Evolutionary conservation across 1,284 basidiomycete species (phyloP), one percentile per base, ranked within the genome.

Genomic region (Megacollybia platyphylla): DNA sequence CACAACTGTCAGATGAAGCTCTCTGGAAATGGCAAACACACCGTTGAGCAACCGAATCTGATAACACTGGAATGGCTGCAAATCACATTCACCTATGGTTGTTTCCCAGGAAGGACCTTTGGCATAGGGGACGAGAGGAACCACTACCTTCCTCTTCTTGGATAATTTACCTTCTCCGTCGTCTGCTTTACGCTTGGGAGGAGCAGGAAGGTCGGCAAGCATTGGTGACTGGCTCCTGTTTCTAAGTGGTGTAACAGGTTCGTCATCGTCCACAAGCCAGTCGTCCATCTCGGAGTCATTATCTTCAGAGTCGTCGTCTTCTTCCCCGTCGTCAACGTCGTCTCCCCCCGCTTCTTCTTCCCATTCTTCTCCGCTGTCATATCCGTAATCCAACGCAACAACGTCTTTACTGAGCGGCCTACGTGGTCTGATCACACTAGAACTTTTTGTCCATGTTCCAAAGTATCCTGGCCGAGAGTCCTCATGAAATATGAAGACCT

Each of bases 351-450:
- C 68, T 57, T 87, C 87, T 41, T 79, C 81, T 49, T 87, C 86
- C 86, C 87, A 90, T 52, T 90, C 87, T 50, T 76, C 86, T 13
- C 84, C 88, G 44, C 83, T 87, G 59, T 91, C 87, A 53, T 87
- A 87, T 9, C 71, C 68, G 57, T 92, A 92, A 59, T 92, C 86
- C 43, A 83, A 67, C 15, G 73, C 67, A 4, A 78, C 61, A 5
- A 74, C 64, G 52, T 92, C 89, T 48, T 71, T 70, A 3, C 68
- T 72, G 46, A 88, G 78, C 1, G 89, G 87, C 27, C 67, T 71
- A n/a, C 88, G 73, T 6, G 84, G 76, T 2, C 82, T 78, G 44
- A 92, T 73, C 41, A 73, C 59, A 10, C 65, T 65, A 17, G 85
- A 87, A 46, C 67, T 73, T 40, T 80, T 77, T 7, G 87, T 88